A percentile compares a stretch with the other conserved stretches of the same genome.
Evolutionary conservation across 345 rosid genomes (phyloP).

Genomic region (Gossypium rotundifolium): DNA sequence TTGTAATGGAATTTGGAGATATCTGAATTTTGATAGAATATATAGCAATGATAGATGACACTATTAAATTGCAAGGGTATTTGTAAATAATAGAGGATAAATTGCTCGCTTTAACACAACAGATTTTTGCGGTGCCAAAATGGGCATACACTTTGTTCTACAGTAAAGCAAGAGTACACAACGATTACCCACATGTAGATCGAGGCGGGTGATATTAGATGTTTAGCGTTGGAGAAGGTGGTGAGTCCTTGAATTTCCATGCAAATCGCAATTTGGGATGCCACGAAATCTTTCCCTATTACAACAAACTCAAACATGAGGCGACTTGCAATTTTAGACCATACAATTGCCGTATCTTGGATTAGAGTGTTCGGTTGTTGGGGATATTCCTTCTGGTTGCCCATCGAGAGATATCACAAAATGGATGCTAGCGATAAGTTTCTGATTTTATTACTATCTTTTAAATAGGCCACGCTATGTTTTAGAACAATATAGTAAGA

Average conservation of each 20-base stretch:
- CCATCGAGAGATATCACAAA: slow-evolving; percentile 72
- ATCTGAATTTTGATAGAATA: no score
- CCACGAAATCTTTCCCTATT: slow-evolving; percentile 77
- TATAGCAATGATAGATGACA: no score
- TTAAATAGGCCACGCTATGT: no score
- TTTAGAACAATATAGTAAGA: no score
- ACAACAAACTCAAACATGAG: slow-evolving; percentile 74
- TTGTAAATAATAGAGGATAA: no score
- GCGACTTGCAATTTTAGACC: slow-evolving; percentile 66
- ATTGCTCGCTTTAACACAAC: no score
- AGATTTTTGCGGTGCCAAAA: slow-evolving; percentile 47
- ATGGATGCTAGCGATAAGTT: slow-evolving; percentile 57
- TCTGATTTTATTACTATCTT: no score
- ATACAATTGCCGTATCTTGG: slow-evolving; percentile 76
- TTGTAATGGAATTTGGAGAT: no score
- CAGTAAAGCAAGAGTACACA: slow-evolving; percentile 78
- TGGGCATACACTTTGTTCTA: slow-evolving; percentile 74
- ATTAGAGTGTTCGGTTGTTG: slow-evolving; percentile 55
- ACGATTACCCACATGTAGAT: slow-evolving; percentile 74
- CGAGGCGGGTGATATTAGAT: slow-evolving; percentile 80
- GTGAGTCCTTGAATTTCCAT: slow-evolving; percentile 77
- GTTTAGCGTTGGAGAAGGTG: slow-evolving; percentile 75
- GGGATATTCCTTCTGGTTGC: slow-evolving; percentile 66
- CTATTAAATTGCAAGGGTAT: no score
- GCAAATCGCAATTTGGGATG: slow-evolving; percentile 74